A percentile compares a stretch with the other conserved stretches of the same genome.
These are phyloP conservation scores for Blastobotrys americana DNA, from an alignment of 805 yeast genomes.

Conservation along the genomic window DNA sequence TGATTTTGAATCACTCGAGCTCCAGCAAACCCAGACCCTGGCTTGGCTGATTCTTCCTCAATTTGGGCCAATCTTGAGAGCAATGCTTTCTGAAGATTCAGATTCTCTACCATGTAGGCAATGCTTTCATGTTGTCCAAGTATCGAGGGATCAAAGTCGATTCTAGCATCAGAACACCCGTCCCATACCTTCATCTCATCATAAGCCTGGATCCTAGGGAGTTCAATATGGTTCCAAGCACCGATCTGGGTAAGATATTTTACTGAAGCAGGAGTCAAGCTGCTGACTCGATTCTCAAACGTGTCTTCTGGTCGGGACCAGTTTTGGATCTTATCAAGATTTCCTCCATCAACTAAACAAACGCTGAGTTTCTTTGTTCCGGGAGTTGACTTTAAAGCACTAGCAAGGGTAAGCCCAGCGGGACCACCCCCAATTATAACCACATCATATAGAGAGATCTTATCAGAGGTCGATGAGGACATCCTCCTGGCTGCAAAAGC, in stretches of 20 bases:
- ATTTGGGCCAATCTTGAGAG: conserved; percentile 46
- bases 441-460: conserved; percentile 52
- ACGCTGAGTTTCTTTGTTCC: conserved; percentile 52
- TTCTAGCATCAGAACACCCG: conserved; percentile 60
- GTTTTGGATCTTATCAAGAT: conserved; percentile 43
- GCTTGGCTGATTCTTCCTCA: conserved; percentile 18
- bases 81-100: conserved; percentile 74
- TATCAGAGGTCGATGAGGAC: too few species aligned
- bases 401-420: conserved; percentile 82
- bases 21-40: background rate
- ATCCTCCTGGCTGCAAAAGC: too few species aligned
- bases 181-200: conserved; percentile 83
- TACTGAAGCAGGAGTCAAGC: conserved; percentile 76
- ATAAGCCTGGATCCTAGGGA: conserved; percentile 70
- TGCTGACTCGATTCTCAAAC: conserved; percentile 74
- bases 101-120: conserved; percentile 84
- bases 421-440: conserved; percentile 96
- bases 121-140: conserved; percentile 31
- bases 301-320: conserved; percentile 41
- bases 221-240: conserved; percentile 61
- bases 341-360: conserved; percentile 66
- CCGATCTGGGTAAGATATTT: conserved; percentile 62
- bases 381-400: conserved; percentile 66
- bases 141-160: conserved; percentile 52
- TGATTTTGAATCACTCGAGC: conserved; percentile 24